Conservation (phyloP, 2,329 filamentous ascomycete species). For the Westerdykella ornata region DNA sequence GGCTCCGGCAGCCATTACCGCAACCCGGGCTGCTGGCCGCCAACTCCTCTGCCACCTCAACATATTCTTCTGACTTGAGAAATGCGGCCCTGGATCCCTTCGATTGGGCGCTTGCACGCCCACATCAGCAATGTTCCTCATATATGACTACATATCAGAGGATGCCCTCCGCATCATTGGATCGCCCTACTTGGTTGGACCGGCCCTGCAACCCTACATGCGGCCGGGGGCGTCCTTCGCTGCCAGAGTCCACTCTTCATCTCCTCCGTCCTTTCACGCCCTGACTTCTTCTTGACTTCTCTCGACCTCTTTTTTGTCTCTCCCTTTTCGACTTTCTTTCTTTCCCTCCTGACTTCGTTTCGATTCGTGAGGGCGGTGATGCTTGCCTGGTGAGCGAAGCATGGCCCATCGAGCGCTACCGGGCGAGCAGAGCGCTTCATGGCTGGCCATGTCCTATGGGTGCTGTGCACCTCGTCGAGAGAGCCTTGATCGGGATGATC, state of each 20-base stretch:
- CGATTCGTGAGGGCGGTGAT: constrained; percentile 2
- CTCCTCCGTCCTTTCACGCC: neutral
- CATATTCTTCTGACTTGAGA: neutral
- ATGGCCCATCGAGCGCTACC: constrained; percentile 14
- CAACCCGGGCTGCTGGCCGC: too few relatives aligned
- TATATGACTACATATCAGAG: constrained; percentile 4
- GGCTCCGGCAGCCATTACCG: neutral
- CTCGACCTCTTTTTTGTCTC: constrained; percentile 4
- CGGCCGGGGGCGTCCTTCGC: neutral
- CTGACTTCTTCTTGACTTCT: constrained; percentile 2
- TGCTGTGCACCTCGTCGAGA: constrained; percentile 33
- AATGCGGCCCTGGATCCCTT: neutral
- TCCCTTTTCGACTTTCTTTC: constrained; percentile 6
- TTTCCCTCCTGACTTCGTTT: constrained; percentile 1
- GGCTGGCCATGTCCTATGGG: constrained; percentile 34
- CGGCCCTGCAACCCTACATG: constrained; percentile 9
- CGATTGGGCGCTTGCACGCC: constrained; percentile 5
- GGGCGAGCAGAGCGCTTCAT: constrained; percentile 18
- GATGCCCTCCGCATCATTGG: neutral
- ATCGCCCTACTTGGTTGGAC: neutral
- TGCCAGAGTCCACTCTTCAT: constrained; percentile 1
- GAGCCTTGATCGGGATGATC: constrained; percentile 21
- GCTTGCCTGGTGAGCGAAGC: constrained; percentile 24
- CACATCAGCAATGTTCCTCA: constrained; percentile 2
- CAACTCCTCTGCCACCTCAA: too few relatives aligned